These are phyloP conservation scores for Blastocystis sp. DNA, from an alignment of 352 stramenopile species.

Conservation along the genomic window DNA sequence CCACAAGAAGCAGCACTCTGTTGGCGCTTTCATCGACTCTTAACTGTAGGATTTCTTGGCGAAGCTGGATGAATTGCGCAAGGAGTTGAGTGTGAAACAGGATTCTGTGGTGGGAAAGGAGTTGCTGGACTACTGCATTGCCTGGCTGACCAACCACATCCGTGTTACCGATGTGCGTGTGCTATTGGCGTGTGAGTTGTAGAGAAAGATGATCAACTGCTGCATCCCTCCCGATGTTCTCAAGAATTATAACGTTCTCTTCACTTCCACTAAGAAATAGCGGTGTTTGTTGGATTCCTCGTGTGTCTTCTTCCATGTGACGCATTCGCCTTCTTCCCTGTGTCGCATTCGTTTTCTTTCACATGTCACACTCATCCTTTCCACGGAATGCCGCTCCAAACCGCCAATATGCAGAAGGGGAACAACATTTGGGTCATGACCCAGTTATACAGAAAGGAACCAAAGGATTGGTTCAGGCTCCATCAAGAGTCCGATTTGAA, in stretches of 20 bases:
- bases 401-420: not conserved
- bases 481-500: no score
- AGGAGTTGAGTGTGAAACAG: conserved; percentile 26
- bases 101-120: conserved; percentile 45
- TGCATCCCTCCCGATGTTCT: conserved; percentile 42
- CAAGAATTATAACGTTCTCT: not conserved
- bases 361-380: no score
- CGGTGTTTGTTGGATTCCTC: conserved; percentile 33
- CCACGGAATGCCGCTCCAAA: no score
- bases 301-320: no score
- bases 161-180: conserved; percentile 39
- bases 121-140: conserved; percentile 56
- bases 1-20: conserved; percentile 63
- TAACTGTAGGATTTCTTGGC: conserved; percentile 53
- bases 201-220: conserved; percentile 68
- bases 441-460: no score
- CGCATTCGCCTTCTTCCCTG: no score
- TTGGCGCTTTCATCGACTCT: not conserved
- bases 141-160: conserved; percentile 71
- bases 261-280: not conserved
- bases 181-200: not conserved
- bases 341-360: no score
- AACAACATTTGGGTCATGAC: not conserved
- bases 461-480: no score
- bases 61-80: conserved; percentile 5